Evolutionary conservation across 2,329 filamentous ascomycete species (phyloP), one percentile per base, ranked within the genome.

Genomic region (Tympanopsis confertula): DNA sequence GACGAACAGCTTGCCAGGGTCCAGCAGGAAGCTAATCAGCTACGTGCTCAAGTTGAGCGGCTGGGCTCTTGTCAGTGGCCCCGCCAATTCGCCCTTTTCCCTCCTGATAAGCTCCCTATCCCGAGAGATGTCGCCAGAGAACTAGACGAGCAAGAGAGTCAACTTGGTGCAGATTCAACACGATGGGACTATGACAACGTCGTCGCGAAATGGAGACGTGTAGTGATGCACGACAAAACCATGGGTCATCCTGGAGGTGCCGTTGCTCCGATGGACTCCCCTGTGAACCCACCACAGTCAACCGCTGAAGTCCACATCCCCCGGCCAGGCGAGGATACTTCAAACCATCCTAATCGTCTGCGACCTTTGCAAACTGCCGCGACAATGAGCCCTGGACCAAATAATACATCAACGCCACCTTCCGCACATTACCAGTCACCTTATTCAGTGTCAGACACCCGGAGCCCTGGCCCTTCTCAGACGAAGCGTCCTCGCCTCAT

Each of bases 111-210:
- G 3, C 52, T 63, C 3, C 55, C 62, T 19, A 40, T 67, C 30
- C 48, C 60, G 5, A 47, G 55, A 3, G 55, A 58, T 14, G 53
- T 59, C 13, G 51, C 56, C 5, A 48, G 57, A 26, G 58, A 63
- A 41, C 42, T 63, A 14, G 53, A 56, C 41, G 40, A 50, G 5
- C 48, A 54, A 18, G 52, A 57, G 14, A 57, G 57, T 42, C 46
- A 53, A 15, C 53, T 56, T 29, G 52, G 50, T 20, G 46, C 55
- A 2, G 47, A 54, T 20, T 56, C 57, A 5, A 40, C 53, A 0
- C 52, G 60, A 30, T 68, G 63, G 64, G 63, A 67, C 43, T 68
- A 63, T 39, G 64, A 68, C 35, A 59, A 49, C 22, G 49, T 68
- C 4, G 54, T 69, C 12, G 51, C 58, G 3, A 68, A 66, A 42